phyloP scores from a whole-genome alignment of 768 basidiomycete genomes.

The Suillus paluster region DNA sequence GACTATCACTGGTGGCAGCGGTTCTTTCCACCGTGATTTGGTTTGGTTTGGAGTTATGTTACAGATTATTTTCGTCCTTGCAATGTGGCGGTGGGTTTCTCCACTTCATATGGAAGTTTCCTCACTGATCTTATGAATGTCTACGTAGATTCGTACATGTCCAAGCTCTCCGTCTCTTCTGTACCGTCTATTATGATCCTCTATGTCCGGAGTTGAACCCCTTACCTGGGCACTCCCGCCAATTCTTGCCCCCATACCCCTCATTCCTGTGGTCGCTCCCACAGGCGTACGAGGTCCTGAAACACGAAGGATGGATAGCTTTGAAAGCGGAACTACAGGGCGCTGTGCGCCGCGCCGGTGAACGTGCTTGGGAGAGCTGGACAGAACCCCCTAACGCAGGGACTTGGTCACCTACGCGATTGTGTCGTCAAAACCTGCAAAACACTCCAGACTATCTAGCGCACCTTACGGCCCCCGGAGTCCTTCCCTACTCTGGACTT shows the following conservation, averaged over 20 bases:
- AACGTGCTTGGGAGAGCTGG: constrained; percentile 48
- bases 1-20: constrained; percentile 20
- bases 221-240: constrained; percentile 36
- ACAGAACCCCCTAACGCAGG: constrained; percentile 31
- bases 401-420: constrained; percentile 33
- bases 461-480: background rate
- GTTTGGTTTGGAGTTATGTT: constrained; percentile 42
- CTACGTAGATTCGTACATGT: constrained; percentile 48
- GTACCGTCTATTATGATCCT: constrained; percentile 79
- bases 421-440: background rate
- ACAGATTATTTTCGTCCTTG: constrained; percentile 51
- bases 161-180: constrained; percentile 58
- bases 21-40: constrained; percentile 32
- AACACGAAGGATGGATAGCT: constrained; percentile 45
- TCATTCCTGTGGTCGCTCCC: constrained; percentile 42
- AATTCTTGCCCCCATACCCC: constrained; percentile 36
- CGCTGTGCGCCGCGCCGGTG: constrained; percentile 41
- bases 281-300: constrained; percentile 44
- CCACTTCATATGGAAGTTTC: constrained; percentile 7
- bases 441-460: background rate
- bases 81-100: constrained; percentile 62
- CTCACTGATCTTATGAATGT: constrained; percentile 13
- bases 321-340: constrained; percentile 42
- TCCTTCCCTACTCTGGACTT: constrained; percentile 14
- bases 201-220: constrained; percentile 74